Evolutionary conservation across 2,329 filamentous ascomycete genomes (phyloP).

Genomic region (Calycina herbarum): DNA sequence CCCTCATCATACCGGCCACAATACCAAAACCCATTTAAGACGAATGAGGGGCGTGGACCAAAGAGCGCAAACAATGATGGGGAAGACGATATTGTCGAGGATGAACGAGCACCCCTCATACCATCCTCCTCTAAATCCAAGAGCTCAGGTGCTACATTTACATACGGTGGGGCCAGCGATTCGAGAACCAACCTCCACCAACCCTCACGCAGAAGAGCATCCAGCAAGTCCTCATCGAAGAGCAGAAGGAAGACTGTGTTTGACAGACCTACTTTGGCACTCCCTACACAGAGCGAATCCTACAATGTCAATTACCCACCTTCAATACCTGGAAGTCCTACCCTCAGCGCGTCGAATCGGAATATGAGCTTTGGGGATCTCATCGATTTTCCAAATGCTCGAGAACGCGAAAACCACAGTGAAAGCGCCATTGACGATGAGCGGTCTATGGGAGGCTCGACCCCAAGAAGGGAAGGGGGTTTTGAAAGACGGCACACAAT

Average conservation of each 20-base stretch:
- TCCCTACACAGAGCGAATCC: conserved; percentile 38
- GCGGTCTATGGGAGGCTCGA: conserved; percentile 30
- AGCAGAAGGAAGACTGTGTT: conserved; percentile 39
- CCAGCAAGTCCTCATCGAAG: conserved; percentile 46
- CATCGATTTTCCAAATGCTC: conserved; percentile 56
- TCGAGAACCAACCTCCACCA: background rate
- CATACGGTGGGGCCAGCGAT: conserved; percentile 18
- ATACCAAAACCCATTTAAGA: conserved; percentile 36
- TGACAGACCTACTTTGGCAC: conserved; percentile 28
- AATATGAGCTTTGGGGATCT: conserved; percentile 66
- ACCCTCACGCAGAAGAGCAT: conserved; percentile 39
- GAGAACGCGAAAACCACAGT: conserved; percentile 24
- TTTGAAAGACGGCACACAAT: conserved; percentile 55
- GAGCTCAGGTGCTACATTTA: conserved; percentile 26
- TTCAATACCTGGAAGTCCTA: conserved; percentile 63
- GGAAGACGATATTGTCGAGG: conserved; percentile 48
- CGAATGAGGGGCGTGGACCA: conserved; percentile 29
- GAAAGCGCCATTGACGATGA: conserved; percentile 35
- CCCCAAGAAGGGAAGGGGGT: conserved; percentile 28
- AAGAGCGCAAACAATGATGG: conserved; percentile 47
- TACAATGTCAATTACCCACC: conserved; percentile 70
- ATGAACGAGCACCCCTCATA: conserved; percentile 58
- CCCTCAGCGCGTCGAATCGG: conserved; percentile 48
- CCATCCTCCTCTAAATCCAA: conserved; percentile 44
- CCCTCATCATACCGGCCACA: conserved; percentile 37